Evolutionary conservation across 1,139 yeast species (phyloP).

Genomic region (Debaryomyces fabryi): DNA sequence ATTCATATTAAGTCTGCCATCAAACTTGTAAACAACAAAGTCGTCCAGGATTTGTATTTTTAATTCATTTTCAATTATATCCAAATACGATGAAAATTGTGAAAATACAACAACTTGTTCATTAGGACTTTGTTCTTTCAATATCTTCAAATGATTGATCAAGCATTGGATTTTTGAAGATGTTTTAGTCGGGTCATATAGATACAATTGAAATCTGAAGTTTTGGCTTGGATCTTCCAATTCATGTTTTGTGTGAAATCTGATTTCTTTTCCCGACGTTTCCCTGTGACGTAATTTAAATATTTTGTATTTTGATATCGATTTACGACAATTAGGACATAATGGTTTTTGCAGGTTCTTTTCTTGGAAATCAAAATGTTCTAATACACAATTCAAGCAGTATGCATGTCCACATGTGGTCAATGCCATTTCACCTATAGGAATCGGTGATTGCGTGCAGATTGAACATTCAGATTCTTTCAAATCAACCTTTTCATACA

Average conservation of each 20-base stretch:
- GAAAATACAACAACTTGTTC: slow-evolving; percentile 88
- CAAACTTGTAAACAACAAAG: slow-evolving; percentile 64
- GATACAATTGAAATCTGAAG: slow-evolving; percentile 37
- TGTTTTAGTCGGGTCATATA: slow-evolving; percentile 52
- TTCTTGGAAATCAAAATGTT: slow-evolving; percentile 59
- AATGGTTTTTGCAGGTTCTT: slow-evolving; percentile 28
- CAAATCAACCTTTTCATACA: slow-evolving; percentile 32
- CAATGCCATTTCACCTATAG: slow-evolving; percentile 56
- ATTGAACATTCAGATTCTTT: slow-evolving; percentile 78
- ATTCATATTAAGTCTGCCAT: slow-evolving; percentile 73
- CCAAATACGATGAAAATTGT: slow-evolving; percentile 84
- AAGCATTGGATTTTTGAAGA: slow-evolving; percentile 81
- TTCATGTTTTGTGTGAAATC: slow-evolving; percentile 33
- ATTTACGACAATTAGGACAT: slow-evolving; percentile 65
- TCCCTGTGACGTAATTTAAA: slow-evolving; percentile 39
- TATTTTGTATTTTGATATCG: slow-evolving; percentile 45
- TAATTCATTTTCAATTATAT: slow-evolving; percentile 69
- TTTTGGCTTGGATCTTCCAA: slow-evolving; percentile 24
- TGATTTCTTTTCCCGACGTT: slow-evolving; percentile 34
- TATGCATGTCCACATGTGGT: slow-evolving; percentile 84
- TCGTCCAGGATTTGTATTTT: slow-evolving; percentile 34
- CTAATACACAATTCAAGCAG: slow-evolving; percentile 73
- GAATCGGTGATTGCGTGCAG: slow-evolving; percentile 70
- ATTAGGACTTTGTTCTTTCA: slow-evolving; percentile 57
- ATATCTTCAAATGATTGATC: slow-evolving; percentile 54